Evolutionary conservation across 2,329 filamentous ascomycete species (phyloP), one percentile per base, ranked within the genome.

Genomic region (Diaporthe humulicola): DNA sequence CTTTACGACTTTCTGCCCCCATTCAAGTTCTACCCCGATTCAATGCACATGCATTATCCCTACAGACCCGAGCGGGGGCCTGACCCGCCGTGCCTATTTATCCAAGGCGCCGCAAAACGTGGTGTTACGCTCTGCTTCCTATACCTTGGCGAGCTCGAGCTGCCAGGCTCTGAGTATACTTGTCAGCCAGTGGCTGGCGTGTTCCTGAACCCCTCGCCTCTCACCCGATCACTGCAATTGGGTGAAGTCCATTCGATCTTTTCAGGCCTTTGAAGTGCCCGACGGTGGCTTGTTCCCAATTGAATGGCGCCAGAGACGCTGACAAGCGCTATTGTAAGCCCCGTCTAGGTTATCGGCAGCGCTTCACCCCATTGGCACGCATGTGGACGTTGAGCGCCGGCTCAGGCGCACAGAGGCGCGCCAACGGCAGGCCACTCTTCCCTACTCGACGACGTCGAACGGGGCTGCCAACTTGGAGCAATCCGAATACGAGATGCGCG

Each of bases 191-290:
- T 58, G 30, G 56, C 19, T 58, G 56, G 19, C 2, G 4, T 9
- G 4, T 14, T 28, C 1, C 15, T 0, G 5, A 8, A 8, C 15
- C 12, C 3, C 4, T 57, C 30, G 12, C 5, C 1, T 10, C 1
- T 10, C 28, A 33, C 1, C 6, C 17, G 5, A 58, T 58, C 10
- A n/a, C 12, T 12, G 4, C 2, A 25, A 4, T 14, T 12, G 9
- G 10, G n/a, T 15, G n/a, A 15, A 2, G 48, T 10, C 10, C n/a
- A 12, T 4, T 52, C 2, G 48, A 25, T 17, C n/a, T 5, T n/a
- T n/a, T 52, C 48, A 15, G 4, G n/a, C 8, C 14, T 25, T 3
- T 14, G 10, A 25, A 14, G 4, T 52, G 9, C 48, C 14, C 3
- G 19, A n/a, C 12, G n/a, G 48, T 12, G 28, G n/a, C 48, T 9